These are phyloP conservation scores for Termitomyces sp. DNA, from an alignment of 768 basidiomycete species.

Conservation along the genomic window DNA sequence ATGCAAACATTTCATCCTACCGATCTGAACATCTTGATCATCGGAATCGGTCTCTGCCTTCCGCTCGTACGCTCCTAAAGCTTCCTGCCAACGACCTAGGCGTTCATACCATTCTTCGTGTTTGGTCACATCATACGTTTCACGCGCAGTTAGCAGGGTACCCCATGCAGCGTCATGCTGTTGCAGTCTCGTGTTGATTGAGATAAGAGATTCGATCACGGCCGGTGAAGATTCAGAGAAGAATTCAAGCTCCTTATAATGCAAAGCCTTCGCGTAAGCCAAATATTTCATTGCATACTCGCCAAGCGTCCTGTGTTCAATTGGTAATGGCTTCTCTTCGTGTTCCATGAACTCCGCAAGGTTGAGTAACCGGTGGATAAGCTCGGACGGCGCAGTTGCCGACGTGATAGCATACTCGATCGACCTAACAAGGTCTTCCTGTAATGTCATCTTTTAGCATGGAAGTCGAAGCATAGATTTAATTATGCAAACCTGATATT, in stretches of 20 bases:
- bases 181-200: slow-evolving; percentile 94
- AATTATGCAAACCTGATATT: slow-evolving; percentile 76
- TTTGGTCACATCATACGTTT: slow-evolving; percentile 86
- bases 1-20: slow-evolving; percentile 93
- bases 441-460: slow-evolving; percentile 10
- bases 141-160: slow-evolving; percentile 84
- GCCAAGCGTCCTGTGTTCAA: slow-evolving; percentile 89
- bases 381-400: slow-evolving; percentile 72
- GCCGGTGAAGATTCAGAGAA: slow-evolving; percentile 88
- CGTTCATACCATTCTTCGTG: slow-evolving; percentile 99
- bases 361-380: slow-evolving; percentile 88
- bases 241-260: slow-evolving; percentile 98
- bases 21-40: slow-evolving; percentile 75
- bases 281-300: slow-evolving; percentile 91
- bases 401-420: slow-evolving; percentile 86
- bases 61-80: slow-evolving; percentile 79
- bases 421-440: slow-evolving; percentile 94
- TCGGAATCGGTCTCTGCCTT: slow-evolving; percentile 74
- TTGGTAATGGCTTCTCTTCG: slow-evolving; percentile 92
- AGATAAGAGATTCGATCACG: slow-evolving; percentile 92
- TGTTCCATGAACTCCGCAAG: slow-evolving; percentile 99
- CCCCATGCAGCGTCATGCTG: slow-evolving; percentile 99
- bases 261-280: slow-evolving; percentile 95
- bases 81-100: slow-evolving; percentile 94
- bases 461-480: not conserved